Base-by-base conservation (phyloP, 2,329 filamentous ascomycete species). In the Gaeumannomyces sp. region DNA sequence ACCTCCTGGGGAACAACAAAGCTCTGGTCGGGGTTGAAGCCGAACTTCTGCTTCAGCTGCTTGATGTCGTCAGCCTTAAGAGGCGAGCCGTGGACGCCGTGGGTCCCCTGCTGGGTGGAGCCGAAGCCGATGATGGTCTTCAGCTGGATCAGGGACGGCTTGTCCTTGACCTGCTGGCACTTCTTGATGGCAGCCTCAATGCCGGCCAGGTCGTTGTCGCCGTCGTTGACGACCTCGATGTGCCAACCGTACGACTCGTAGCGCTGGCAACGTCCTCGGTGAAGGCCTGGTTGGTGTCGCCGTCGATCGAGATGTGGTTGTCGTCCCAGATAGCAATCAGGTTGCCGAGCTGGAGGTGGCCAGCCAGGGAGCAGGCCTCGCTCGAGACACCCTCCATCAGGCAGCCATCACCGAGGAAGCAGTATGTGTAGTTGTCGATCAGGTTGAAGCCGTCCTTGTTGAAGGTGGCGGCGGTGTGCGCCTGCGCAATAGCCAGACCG, bases 211-310 rank as follows among this genome's bases (percentile, higher is more conserved):
- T 98, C 92, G 77, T 86, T 79, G 84, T 99, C 91, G 79, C 95
- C 95, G 73, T 98, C 88, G 73, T 89, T 82, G 77, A 99, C 93
- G 77, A 85, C 84, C 75, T 91, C 81, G 67, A 89, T 88, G 80
- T 99, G 93, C 95, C 95, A 99, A 82, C 93, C 95, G 79, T 97
- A 99, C 67, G 95, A 78, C 83, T 98, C 92, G 79, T 98, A 98
- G 75, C 94, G 89, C 87, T 95, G 73, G 85, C 78, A 67, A 98
- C 94, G 73, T 99, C 93, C 83, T 99, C 95, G 67, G 95, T 99
- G 85, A 99, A 98, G 71, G 95, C 90, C 75, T 87, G 89, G 82
- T 95, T 95, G 81, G 91, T 98, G 84, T 97, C 90, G 79, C 95
- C 95, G 76, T 99, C 95, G 76, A 88, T 89, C 73, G 85, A 96